Conservation (phyloP, 441 rosid species). For the Hura crepitans region DNA sequence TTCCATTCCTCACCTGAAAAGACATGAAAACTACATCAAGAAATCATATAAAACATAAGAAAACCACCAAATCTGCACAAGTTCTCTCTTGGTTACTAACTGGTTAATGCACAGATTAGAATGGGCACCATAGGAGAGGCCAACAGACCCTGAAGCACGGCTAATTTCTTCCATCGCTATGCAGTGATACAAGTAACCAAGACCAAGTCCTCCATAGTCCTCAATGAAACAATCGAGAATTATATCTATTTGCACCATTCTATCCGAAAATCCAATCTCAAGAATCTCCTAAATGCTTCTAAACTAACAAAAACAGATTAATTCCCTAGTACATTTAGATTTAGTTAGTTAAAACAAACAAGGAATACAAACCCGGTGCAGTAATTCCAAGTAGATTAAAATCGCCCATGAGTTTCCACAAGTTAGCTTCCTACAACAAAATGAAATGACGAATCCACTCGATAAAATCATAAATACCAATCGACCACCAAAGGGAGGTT, state of each 20-base stretch:
- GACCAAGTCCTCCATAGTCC: conserved; percentile 96
- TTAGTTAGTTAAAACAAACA: not conserved
- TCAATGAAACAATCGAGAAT: conserved; percentile 29
- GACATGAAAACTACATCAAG: not conserved
- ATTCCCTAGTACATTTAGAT: no score
- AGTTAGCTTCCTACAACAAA: conserved; percentile 58
- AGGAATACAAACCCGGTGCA: conserved; percentile 58
- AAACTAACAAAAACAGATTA: not conserved
- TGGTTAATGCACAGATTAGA: conserved; percentile 93
- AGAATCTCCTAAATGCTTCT: not conserved
- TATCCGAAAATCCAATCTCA: not conserved
- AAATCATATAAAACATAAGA: not conserved
- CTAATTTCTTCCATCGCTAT: conserved; percentile 91
- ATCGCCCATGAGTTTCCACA: conserved; percentile 94
- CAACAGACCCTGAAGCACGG: conserved; percentile 89
- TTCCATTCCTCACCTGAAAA: conserved; percentile 82
- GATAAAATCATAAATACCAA: not conserved
- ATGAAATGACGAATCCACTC: not conserved
- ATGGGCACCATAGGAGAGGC: conserved; percentile 91
- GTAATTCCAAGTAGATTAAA: conserved; percentile 93
- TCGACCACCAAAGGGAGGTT: not conserved
- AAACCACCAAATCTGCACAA: not conserved
- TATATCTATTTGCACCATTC: conserved; percentile 3
- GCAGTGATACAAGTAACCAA: conserved; percentile 92
- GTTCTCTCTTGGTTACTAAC: conserved; percentile 47